phyloP scores from a whole-genome alignment of 1,284 basidiomycete species.

The Melampsora larici-populina region DNA sequence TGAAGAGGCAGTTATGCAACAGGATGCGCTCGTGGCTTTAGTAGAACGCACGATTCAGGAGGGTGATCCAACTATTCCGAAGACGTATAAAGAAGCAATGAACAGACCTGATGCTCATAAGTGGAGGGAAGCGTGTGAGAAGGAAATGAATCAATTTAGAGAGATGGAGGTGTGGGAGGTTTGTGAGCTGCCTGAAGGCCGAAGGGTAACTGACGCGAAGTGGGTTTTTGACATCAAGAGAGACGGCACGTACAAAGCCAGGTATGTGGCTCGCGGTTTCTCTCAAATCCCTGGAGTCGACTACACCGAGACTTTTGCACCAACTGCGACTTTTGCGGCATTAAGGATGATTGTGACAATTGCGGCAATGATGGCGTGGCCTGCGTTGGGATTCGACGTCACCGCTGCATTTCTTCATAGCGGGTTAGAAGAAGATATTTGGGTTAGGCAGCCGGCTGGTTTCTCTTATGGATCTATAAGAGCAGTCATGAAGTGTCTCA shows the following conservation, averaged over 20 bases:
- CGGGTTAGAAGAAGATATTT: background rate
- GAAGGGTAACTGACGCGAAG: background rate
- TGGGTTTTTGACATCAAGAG: background rate
- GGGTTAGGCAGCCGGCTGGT: no score
- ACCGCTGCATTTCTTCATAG: constrained; percentile 19
- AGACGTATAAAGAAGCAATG: constrained; percentile 2
- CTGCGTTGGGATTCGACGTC: constrained; percentile 9
- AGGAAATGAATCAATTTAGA: background rate
- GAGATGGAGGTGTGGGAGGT: background rate
- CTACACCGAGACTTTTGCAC: constrained; percentile 8
- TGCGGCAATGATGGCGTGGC: background rate
- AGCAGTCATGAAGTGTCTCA: background rate
- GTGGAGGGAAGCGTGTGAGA: constrained; percentile 1
- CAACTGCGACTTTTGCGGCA: constrained; percentile 18
- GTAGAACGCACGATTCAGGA: no score
- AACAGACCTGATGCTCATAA: background rate
- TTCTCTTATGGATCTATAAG: background rate
- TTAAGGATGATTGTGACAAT: no score
- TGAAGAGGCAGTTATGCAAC: background rate
- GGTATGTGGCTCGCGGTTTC: background rate
- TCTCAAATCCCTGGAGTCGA: background rate
- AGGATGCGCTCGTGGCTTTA: background rate
- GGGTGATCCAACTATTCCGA: background rate
- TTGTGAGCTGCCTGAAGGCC: background rate
- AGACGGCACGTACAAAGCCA: background rate